These are phyloP conservation scores for Xylariales sp. DNA, from an alignment of 2,329 filamentous ascomycete species.

Conservation along the genomic window DNA sequence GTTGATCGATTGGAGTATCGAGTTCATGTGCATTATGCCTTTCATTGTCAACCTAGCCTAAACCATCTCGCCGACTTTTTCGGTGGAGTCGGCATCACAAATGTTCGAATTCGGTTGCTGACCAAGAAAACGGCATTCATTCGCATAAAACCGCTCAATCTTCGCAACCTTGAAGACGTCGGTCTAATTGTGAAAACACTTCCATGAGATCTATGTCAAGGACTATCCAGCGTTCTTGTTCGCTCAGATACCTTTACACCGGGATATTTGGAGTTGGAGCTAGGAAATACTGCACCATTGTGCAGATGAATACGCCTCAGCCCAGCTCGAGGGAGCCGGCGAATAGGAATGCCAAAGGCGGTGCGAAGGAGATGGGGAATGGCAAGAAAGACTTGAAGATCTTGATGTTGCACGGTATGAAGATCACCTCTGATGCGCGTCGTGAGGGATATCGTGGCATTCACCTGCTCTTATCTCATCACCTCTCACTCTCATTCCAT, in stretches of 20 bases:
- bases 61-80: neutral
- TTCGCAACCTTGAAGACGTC: neutral
- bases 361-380: constrained; percentile 28
- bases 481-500: too few species aligned
- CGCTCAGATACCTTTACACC: too few species aligned
- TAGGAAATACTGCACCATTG: constrained; percentile 1
- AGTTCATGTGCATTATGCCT: neutral
- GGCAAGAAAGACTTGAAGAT: constrained; percentile 57
- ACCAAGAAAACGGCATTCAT: constrained; percentile 1
- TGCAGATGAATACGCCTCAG: neutral
- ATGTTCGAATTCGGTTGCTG: constrained; percentile 2
- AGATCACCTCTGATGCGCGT: too few species aligned
- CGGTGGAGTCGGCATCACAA: constrained; percentile 4
- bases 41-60: neutral
- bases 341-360: constrained; percentile 10
- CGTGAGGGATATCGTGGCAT: too few species aligned
- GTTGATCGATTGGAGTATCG: too few species aligned
- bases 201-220: neutral
- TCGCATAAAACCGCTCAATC: neutral
- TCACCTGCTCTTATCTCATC: too few species aligned
- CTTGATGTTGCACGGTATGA: constrained; percentile 69
- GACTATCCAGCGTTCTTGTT: too few species aligned
- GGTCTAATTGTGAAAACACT: neutral
- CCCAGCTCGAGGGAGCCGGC: constrained; percentile 3
- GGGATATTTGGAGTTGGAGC: too few species aligned